Evolutionary conservation across 768 basidiomycete species (phyloP).

Genomic region (Trametes cubensis): DNA sequence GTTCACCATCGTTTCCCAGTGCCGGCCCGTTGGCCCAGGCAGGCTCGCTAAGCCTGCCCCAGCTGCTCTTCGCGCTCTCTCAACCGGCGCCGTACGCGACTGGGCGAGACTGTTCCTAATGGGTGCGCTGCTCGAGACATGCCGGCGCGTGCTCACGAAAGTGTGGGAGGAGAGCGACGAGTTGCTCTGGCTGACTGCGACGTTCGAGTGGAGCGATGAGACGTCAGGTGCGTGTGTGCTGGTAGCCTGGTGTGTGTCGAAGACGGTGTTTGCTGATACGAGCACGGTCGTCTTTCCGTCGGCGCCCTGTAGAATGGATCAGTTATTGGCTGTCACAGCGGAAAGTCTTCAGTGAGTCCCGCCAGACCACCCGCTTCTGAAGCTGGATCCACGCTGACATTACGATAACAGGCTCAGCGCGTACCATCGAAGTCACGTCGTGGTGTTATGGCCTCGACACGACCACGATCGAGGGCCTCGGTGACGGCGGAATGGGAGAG

Average conservation of each 20-base stretch:
- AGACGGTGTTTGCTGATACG: too few relatives aligned
- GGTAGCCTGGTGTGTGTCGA: neutral
- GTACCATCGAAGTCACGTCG: slow-evolving; percentile 28
- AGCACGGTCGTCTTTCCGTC: too few relatives aligned
- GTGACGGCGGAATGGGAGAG: slow-evolving; percentile 8
- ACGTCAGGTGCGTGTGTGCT: slow-evolving; percentile 53
- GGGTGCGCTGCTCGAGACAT: slow-evolving; percentile 62
- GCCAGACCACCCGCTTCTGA: neutral
- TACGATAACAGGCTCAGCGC: neutral
- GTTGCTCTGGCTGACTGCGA: slow-evolving; percentile 64
- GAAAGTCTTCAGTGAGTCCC: slow-evolving; percentile 16
- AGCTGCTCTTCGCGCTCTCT: slow-evolving; percentile 49
- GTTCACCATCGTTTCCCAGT: neutral
- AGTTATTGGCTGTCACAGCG: slow-evolving; percentile 69
- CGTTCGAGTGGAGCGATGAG: slow-evolving; percentile 60
- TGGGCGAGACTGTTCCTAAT: slow-evolving; percentile 66
- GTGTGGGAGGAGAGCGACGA: slow-evolving; percentile 48
- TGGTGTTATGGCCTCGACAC: slow-evolving; percentile 15
- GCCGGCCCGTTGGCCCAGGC: neutral
- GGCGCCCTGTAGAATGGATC: slow-evolving; percentile 57
- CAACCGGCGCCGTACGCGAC: slow-evolving; percentile 58
- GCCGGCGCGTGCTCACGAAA: slow-evolving; percentile 48
- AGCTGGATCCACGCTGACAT: slow-evolving; percentile 27
- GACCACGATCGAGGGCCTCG: neutral
- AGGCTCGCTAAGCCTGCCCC: slow-evolving; percentile 16